Conservation (phyloP, 345 rosid species). For the Citrus australasica region DNA sequence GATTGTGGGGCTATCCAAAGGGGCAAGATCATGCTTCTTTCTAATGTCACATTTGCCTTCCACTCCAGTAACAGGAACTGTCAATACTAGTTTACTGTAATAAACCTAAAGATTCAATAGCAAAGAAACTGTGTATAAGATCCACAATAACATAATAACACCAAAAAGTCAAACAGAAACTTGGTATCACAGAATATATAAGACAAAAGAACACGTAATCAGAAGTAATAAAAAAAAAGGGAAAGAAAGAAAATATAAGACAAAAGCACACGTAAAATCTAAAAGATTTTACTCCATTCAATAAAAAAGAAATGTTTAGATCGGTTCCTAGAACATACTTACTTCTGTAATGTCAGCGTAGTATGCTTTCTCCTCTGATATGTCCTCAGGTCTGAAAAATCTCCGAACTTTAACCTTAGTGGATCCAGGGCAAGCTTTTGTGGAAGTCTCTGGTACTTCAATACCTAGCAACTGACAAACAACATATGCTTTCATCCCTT, state of each 20-base stretch:
- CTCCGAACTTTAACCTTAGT: slow-evolving; percentile 46
- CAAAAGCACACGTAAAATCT: neutral
- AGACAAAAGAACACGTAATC: neutral
- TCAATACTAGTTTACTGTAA: slow-evolving; percentile 50
- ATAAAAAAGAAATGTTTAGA: neutral
- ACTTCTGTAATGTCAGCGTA: slow-evolving; percentile 62
- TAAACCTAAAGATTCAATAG: slow-evolving; percentile 54
- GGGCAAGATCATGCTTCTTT: slow-evolving; percentile 62
- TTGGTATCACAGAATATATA: neutral
- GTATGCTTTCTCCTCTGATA: slow-evolving; percentile 65
- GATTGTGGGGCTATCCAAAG: slow-evolving; percentile 31
- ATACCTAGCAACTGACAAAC: slow-evolving; percentile 60
- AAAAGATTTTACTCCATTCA: too few relatives aligned
- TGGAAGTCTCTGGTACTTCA: slow-evolving; percentile 23
- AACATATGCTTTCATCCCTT: slow-evolving; percentile 57
- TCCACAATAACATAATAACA: slow-evolving; percentile 12
- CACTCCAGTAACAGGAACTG: slow-evolving; percentile 35
- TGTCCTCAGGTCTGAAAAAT: slow-evolving; percentile 68
- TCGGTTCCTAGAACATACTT: neutral
- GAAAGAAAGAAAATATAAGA: neutral
- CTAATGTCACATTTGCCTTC: slow-evolving; percentile 81
- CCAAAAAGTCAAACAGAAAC: neutral
- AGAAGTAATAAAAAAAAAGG: too few relatives aligned
- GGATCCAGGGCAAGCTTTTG: slow-evolving; percentile 25
- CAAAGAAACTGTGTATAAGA: slow-evolving; percentile 19